These are phyloP conservation scores for Polysphondylium violaceum DNA, from an alignment of 78 protist genomes.

Conservation along the genomic window DNA sequence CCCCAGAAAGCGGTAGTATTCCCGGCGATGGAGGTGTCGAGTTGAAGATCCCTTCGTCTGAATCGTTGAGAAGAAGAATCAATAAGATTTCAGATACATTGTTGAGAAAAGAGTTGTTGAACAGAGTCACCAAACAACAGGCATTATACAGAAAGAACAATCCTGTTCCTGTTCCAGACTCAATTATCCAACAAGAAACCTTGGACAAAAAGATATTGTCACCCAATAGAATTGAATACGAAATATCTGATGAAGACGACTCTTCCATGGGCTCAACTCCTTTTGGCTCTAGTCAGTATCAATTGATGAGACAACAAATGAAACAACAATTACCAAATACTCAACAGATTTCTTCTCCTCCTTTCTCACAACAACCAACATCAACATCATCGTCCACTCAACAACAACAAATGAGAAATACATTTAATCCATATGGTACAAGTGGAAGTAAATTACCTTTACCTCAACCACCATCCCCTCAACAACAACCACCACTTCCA, in stretches of 20 bases:
- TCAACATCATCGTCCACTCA: too few species aligned
- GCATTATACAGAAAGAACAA: neutral
- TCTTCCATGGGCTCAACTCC: too few species aligned
- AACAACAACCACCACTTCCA: slow-evolving; percentile 22
- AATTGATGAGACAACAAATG: too few species aligned
- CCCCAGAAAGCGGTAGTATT: neutral
- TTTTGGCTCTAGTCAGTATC: too few species aligned
- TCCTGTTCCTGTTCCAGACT: neutral
- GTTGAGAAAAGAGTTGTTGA: neutral
- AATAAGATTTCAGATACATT: slow-evolving; percentile 28
- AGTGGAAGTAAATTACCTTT: neutral
- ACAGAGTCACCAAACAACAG: slow-evolving; percentile 1
- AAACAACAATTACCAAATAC: too few species aligned
- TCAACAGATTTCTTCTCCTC: too few species aligned
- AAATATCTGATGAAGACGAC: slow-evolving; percentile 24
- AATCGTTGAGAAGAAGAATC: slow-evolving; percentile 56
- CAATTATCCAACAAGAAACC: neutral
- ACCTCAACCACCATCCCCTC: neutral
- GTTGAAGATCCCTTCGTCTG: slow-evolving; percentile 40
- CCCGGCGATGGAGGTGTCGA: neutral
- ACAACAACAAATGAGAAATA: too few species aligned
- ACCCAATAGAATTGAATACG: slow-evolving; percentile 10
- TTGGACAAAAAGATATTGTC: neutral
- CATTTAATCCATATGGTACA: too few species aligned
- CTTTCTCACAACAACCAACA: too few species aligned